These are phyloP conservation scores for Suillus hirtellus DNA, from an alignment of 768 basidiomycete genomes.

Conservation along the genomic window DNA sequence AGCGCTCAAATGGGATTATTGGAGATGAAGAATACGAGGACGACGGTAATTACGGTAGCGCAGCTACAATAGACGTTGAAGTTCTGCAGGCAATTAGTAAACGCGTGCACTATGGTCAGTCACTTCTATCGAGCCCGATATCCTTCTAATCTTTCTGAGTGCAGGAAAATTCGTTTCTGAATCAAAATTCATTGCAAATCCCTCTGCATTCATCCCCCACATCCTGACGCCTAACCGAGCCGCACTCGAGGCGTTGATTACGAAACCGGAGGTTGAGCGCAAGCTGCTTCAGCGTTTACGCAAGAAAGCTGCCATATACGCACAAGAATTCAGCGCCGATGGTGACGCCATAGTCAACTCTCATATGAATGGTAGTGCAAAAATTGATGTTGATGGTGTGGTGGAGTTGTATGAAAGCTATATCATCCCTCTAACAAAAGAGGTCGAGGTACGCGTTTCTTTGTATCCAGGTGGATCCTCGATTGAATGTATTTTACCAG, in stretches of 20 bases:
- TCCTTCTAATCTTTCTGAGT: conserved; percentile 9
- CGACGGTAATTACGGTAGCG: conserved; percentile 97
- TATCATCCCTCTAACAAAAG: conserved; percentile 97
- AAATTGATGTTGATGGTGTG: conserved; percentile 92
- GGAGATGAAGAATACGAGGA: conserved; percentile 78
- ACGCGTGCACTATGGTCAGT: conserved; percentile 93
- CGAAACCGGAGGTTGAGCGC: conserved; percentile 95
- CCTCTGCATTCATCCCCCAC: conserved; percentile 88
- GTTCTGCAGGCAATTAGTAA: conserved; percentile 97
- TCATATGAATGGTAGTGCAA: conserved; percentile 41
- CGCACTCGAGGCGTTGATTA: conserved; percentile 84
- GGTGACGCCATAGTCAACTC: conserved; percentile 48
- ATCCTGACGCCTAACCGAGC: conserved; percentile 77
- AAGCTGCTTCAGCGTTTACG: conserved; percentile 79
- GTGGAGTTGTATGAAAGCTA: conserved; percentile 92
- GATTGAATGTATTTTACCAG: conserved; percentile 39
- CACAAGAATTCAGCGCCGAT: conserved; percentile 79
- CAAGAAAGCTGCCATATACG: conserved; percentile 81
- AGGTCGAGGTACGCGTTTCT: conserved; percentile 80
- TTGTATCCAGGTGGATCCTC: background rate
- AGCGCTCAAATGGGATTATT: conserved; percentile 64
- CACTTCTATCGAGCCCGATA: background rate
- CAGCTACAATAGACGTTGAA: conserved; percentile 93
- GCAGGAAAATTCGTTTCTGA: conserved; percentile 99
- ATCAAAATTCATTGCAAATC: conserved; percentile 89